A percentile compares a stretch with the other conserved stretches of the same genome.
phyloP scores from a whole-genome alignment of 345 rosid species.

The Cardamine resedifolia region DNA sequence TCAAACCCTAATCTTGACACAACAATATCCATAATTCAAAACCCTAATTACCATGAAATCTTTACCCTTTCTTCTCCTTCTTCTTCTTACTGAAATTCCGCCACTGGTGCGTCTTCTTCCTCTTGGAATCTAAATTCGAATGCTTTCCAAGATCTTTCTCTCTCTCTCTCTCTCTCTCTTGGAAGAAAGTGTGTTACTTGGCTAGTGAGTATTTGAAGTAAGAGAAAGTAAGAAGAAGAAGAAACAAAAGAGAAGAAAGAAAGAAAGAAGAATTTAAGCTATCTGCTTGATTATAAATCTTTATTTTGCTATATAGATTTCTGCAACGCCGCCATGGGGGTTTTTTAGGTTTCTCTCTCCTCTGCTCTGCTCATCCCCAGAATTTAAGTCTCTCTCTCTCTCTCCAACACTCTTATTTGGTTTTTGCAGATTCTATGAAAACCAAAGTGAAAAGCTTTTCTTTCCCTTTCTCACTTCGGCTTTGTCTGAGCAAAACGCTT shows the following conservation, averaged over 20 bases:
- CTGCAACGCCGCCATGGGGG: conserved; percentile 78
- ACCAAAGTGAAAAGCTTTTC: conserved; percentile 38
- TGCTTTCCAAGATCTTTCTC: conserved; percentile 21
- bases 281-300: conserved; percentile 10
- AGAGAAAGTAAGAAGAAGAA: conserved; percentile 22
- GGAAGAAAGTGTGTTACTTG: conserved; percentile 15
- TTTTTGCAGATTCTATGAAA: conserved; percentile 34
- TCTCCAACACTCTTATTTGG: conserved; percentile 22
- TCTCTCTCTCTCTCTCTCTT: conserved; percentile 19
- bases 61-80: not conserved
- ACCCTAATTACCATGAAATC: conserved; percentile 43
- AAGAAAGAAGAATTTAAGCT: conserved; percentile 24
- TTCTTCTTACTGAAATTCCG: conserved; percentile 20
- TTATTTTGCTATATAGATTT: conserved; percentile 31
- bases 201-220: conserved; percentile 33
- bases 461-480: conserved; percentile 36
- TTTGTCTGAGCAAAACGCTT: conserved; percentile 37
- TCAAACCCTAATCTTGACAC: conserved; percentile 49
- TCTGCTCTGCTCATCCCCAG: conserved; percentile 44
- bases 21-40: conserved; percentile 30
- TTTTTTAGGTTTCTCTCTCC: conserved; percentile 42
- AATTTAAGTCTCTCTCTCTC: conserved; percentile 41
- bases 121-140: not conserved
- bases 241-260: conserved; percentile 21
- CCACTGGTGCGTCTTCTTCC: not conserved